Conservation (phyloP, 2,329 filamentous ascomycete genomes). For the Aphanocladium album region DNA sequence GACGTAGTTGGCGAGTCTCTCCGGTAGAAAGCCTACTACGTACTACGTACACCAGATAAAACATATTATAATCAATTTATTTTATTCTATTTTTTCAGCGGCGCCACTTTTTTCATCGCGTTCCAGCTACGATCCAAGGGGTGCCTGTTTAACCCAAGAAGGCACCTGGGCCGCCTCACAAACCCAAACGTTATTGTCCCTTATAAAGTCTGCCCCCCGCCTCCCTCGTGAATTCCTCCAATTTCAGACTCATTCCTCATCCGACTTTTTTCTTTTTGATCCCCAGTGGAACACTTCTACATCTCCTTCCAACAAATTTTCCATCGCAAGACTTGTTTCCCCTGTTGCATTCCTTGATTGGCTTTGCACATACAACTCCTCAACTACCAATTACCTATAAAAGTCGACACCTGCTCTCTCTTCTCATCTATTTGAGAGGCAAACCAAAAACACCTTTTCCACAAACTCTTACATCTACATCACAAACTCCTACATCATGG, state of each 20-base stretch:
- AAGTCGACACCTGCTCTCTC: neutral
- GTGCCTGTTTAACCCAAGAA: no score
- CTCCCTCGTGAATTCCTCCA: constrained; percentile 1
- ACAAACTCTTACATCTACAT: constrained; percentile 11
- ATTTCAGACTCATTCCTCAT: constrained; percentile 4
- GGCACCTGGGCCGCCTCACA: neutral
- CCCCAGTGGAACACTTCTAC: neutral
- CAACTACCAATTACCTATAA: neutral
- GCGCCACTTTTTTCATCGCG: neutral
- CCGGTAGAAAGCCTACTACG: neutral
- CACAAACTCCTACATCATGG: constrained; percentile 33
- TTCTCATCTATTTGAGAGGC: neutral
- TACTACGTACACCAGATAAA: no score
- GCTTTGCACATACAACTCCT: neutral
- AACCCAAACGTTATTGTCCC: neutral
- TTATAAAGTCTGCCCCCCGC: constrained; percentile 12
- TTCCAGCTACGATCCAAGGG: no score
- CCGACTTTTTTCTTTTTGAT: neutral
- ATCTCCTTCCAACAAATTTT: neutral
- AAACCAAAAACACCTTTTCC: no score
- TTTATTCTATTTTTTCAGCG: neutral
- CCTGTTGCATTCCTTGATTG: constrained; percentile 7
- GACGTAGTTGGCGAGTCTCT: constrained; percentile 6
- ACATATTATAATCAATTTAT: neutral
- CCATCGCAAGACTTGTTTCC: neutral